Base-by-base conservation (phyloP, 495 filamentous ascomycete genomes). In the Podospora tetraspora region DNA sequence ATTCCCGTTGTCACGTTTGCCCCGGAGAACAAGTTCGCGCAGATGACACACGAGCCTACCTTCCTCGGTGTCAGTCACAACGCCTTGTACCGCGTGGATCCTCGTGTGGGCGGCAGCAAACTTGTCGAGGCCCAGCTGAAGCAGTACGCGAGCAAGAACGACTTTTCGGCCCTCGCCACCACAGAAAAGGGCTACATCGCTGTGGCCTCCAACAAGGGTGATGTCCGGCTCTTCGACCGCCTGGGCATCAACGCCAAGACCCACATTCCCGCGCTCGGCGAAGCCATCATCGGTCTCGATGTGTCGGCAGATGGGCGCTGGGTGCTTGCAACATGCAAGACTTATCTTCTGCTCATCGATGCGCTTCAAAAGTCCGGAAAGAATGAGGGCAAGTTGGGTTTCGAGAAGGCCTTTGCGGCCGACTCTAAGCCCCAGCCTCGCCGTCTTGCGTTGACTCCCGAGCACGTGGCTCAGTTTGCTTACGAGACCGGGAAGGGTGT, bases 171-270 rank as follows among this genome's bases (percentile, higher is more conserved):
- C 22, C 83, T 94, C 30, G 92, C 95, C 30, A 99, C 95, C 0
- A 98, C 96, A 0, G 92, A 93, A 75, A 93, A 97, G 78, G 95
- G 95, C 19, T 95, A 98, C 73, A 90, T 99, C 70, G 95, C 96
- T 25, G 94, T 99, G 23, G 95, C 94, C 3, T 96, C 92, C 34
- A 96, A 93, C 82, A 99, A 99, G 82, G 95, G 95, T 68, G 95
- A 99, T 74, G 94, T 99, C 64, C 91, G 95, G 59, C 87, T 99
- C 76, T 98, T 98, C 74, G 96, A 99, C 78, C 91, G 92, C 34
- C 86, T 98, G 2, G 96, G 96, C 16, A 94, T 98, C 80, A 96
- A 96, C 73, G 95, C 95, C 21, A 99, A 99, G 84, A 97, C 95
- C 1, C 91, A 94, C 66, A 94, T 99, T 70, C 95, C 95, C 7